A percentile compares a stretch with the other conserved stretches of the same genome.
Evolutionary conservation across 208 protist species (phyloP).

Genomic region (Phytomonas sp.): DNA sequence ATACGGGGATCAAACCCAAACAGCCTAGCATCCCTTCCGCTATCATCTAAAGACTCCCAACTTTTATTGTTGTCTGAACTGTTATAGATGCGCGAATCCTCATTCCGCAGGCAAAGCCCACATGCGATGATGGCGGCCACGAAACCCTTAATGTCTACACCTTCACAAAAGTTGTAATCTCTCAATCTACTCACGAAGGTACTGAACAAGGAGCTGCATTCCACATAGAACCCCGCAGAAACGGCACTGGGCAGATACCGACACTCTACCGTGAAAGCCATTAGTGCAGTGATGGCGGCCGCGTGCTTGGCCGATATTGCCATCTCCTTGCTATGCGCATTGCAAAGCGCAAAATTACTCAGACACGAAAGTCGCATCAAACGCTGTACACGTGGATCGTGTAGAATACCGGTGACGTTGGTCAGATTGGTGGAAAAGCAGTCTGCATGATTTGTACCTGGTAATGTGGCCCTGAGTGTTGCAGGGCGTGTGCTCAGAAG

Average conservation of each 20-base stretch:
- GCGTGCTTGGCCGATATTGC: slow-evolving; percentile 11
- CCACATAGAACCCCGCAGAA: slow-evolving; percentile 63
- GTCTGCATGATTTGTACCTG: neutral
- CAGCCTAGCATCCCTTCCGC: slow-evolving; percentile 23
- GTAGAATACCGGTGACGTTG: slow-evolving; percentile 15
- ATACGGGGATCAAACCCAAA: slow-evolving; percentile 50
- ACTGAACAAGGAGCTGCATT: slow-evolving; percentile 50
- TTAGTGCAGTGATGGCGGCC: slow-evolving; percentile 44
- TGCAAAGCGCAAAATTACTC: slow-evolving; percentile 28
- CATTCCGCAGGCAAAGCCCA: slow-evolving; percentile 49
- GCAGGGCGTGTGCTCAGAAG: neutral
- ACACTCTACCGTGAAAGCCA: slow-evolving; percentile 58
- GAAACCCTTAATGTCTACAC: slow-evolving; percentile 61
- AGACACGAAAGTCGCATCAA: slow-evolving; percentile 59
- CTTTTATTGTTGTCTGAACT: neutral
- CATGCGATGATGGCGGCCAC: slow-evolving; percentile 66
- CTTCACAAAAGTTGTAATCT: slow-evolving; percentile 27
- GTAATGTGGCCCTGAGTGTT: neutral
- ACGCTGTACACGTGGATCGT: slow-evolving; percentile 43
- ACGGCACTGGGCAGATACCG: slow-evolving; percentile 28
- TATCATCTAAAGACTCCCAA: neutral
- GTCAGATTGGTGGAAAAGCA: neutral
- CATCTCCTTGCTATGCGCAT: slow-evolving; percentile 14
- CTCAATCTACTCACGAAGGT: slow-evolving; percentile 32
- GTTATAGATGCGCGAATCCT: slow-evolving; percentile 12